phyloP scores from a whole-genome alignment of 2,329 filamentous ascomycete species.

The Fusarium globosum region DNA sequence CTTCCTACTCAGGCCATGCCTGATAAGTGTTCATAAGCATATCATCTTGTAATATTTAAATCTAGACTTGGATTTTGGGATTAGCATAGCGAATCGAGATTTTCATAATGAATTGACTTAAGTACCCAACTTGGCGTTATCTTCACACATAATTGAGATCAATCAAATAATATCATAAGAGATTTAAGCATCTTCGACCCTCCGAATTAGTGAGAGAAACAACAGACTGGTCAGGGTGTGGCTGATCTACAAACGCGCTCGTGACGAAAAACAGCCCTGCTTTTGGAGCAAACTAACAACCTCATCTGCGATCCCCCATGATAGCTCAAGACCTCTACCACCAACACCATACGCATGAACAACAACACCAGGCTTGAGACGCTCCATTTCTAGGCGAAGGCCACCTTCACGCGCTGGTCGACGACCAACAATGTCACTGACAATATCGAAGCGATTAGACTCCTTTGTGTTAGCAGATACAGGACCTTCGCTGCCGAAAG shows the following conservation, averaged over 20 bases:
- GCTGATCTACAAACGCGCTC: background rate
- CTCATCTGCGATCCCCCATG: constrained; percentile 1
- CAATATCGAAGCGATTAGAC: background rate
- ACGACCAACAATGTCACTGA: constrained; percentile 9
- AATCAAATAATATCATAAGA: rapidly evolving
- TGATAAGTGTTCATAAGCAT: background rate
- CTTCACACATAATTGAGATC: too few relatives aligned
- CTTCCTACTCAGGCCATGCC: background rate
- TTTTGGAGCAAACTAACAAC: background rate
- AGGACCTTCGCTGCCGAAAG: background rate
- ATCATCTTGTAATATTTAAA: background rate
- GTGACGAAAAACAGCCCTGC: background rate
- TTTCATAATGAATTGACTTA: background rate
- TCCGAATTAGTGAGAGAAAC: rapidly evolving
- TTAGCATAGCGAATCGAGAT: background rate
- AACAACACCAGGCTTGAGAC: background rate
- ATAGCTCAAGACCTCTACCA: constrained; percentile 6
- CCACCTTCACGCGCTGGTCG: background rate
- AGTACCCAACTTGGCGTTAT: background rate
- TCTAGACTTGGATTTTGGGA: background rate
- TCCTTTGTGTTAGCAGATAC: rapidly evolving
- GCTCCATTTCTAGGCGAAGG: background rate
- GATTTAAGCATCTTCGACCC: rapidly evolving
- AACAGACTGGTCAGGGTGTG: rapidly evolving
- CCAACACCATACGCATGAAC: constrained; percentile 6